Evolutionary conservation across 2,329 filamentous ascomycete species (phyloP).

Genomic region (Blastomyces gilchristii): DNA sequence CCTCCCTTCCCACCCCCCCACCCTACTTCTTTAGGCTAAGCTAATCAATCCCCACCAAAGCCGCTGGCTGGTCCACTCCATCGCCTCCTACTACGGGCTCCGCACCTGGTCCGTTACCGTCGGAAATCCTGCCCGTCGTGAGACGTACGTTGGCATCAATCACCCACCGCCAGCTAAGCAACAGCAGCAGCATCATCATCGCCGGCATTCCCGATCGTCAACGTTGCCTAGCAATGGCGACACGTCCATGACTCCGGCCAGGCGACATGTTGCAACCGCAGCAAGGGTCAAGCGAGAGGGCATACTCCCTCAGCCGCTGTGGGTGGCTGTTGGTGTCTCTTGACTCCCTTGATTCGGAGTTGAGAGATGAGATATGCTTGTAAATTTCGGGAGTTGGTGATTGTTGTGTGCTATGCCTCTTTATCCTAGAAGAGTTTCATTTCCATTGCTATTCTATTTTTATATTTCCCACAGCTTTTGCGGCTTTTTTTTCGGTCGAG

Average conservation of each 20-base stretch:
- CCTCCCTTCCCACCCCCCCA: neutral
- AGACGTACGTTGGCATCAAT: conserved; percentile 69
- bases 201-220: neutral
- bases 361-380: neutral
- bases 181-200: neutral
- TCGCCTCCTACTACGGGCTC: conserved; percentile 85
- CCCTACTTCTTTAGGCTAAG: neutral
- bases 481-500: neutral
- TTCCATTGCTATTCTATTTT: neutral
- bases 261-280: neutral
- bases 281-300: neutral
- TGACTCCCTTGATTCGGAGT: neutral
- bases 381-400: neutral
- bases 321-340: conserved; percentile 20
- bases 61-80: conserved; percentile 86
- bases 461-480: neutral
- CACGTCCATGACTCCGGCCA: neutral
- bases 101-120: conserved; percentile 70
- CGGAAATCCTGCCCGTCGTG: conserved; percentile 58
- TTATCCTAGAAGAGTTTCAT: neutral
- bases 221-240: neutral
- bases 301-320: conserved; percentile 26
- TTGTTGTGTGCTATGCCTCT: neutral
- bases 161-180: conserved; percentile 4
- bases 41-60: conserved; percentile 36